phyloP scores from a whole-genome alignment of 1,284 basidiomycete species.

The Phenoliferia sp. region DNA sequence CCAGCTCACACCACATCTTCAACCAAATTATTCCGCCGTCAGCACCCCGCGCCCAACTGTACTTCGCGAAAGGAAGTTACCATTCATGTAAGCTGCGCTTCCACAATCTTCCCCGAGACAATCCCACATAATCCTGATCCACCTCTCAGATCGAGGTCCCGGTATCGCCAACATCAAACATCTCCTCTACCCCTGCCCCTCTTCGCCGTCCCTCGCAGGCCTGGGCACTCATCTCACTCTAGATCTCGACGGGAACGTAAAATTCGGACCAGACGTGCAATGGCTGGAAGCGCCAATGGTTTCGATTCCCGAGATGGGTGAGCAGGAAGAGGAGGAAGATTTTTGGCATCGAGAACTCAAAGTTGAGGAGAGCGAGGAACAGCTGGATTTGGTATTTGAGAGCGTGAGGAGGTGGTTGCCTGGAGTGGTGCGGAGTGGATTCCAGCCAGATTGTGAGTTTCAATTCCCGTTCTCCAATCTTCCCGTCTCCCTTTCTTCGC shows the following conservation, averaged over 20 bases:
- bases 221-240: slow-evolving; percentile 63
- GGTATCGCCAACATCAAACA: slow-evolving; percentile 61
- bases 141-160: slow-evolving; percentile 56
- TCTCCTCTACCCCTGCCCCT: slow-evolving; percentile 85
- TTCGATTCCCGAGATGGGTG: slow-evolving; percentile 36
- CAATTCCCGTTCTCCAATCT: neutral
- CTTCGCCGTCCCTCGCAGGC: slow-evolving; percentile 52
- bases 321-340: slow-evolving; percentile 54
- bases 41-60: slow-evolving; percentile 16
- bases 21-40: slow-evolving; percentile 34
- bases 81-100: slow-evolving; percentile 52
- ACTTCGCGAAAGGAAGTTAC: slow-evolving; percentile 59
- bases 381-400: slow-evolving; percentile 64
- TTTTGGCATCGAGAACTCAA: slow-evolving; percentile 69
- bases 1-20: slow-evolving; percentile 29
- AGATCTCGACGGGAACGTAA: slow-evolving; percentile 77
- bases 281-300: slow-evolving; percentile 58
- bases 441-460: slow-evolving; percentile 65
- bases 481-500: too few species aligned
- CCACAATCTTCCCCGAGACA: neutral
- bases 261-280: slow-evolving; percentile 91
- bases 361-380: slow-evolving; percentile 54
- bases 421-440: slow-evolving; percentile 56
- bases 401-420: slow-evolving; percentile 62
- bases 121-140: neutral